A percentile compares a stretch with the other conserved stretches of the same genome.
phyloP scores from a whole-genome alignment of 306 rosid species.

The Dryas alaskensis region DNA sequence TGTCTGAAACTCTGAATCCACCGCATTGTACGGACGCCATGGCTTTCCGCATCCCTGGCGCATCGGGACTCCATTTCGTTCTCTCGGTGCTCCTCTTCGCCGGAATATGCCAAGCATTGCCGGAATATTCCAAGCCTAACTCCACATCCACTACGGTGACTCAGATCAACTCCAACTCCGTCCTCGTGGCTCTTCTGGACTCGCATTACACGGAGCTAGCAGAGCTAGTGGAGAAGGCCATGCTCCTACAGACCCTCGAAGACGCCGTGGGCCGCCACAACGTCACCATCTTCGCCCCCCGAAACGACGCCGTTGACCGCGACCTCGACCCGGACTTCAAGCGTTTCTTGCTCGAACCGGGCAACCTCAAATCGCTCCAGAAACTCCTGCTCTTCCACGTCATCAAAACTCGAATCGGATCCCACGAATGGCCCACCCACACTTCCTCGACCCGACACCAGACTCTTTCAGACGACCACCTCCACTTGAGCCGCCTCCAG shows the following conservation, averaged over 20 bases:
- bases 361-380: constrained; percentile 71
- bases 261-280: constrained; percentile 67
- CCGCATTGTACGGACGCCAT: constrained; percentile 54
- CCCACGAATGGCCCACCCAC: constrained; percentile 44
- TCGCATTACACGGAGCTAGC: constrained; percentile 91
- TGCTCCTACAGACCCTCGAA: constrained; percentile 73
- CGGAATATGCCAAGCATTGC: constrained; percentile 29
- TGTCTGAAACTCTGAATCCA: constrained; percentile 20
- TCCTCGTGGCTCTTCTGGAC: constrained; percentile 87
- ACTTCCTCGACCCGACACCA: constrained; percentile 34
- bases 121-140: constrained; percentile 20
- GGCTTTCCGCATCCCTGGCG: constrained; percentile 38
- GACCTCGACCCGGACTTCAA: constrained; percentile 90
- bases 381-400: constrained; percentile 85
- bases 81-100: constrained; percentile 10
- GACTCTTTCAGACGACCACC: constrained; percentile 46
- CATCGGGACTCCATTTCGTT: background rate
- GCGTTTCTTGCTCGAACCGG: constrained; percentile 76
- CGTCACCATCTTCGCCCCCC: constrained; percentile 80
- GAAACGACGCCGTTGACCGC: constrained; percentile 74
- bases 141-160: background rate
- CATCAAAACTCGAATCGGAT: constrained; percentile 56
- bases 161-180: constrained; percentile 83
- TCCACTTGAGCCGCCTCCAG: constrained; percentile 40
- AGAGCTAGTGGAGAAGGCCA: constrained; percentile 91